Evolutionary conservation across 345 rosid species (phyloP).

Genomic region (Geranium rotundifolium): DNA sequence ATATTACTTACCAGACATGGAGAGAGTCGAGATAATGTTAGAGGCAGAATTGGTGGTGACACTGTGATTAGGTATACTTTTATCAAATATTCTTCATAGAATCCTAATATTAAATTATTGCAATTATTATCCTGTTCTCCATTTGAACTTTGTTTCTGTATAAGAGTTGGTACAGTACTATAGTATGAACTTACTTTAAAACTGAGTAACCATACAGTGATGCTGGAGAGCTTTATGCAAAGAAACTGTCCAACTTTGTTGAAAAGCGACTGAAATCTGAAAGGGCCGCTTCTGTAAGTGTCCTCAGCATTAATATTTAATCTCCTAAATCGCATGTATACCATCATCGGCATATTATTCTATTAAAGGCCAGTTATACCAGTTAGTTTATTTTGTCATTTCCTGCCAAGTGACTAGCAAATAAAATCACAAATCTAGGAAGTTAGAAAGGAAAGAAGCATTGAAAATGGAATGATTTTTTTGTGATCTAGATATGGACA

Average conservation of each 20-base stretch:
- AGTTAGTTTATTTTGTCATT: no score
- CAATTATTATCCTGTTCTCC: no score
- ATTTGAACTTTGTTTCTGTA: no score
- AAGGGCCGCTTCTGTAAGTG: constrained; percentile 95
- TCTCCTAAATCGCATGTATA: background rate
- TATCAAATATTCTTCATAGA: no score
- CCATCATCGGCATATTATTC: background rate
- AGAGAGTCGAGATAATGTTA: constrained; percentile 88
- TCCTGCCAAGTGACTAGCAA: no score
- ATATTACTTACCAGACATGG: constrained; percentile 98
- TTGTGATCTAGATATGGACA: constrained; percentile 71
- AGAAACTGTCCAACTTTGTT: constrained; percentile 81
- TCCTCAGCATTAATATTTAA: background rate
- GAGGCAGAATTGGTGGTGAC: constrained; percentile 98
- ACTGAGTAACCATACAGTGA: constrained; percentile 35
- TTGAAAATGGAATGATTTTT: background rate
- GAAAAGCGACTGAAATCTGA: constrained; percentile 91
- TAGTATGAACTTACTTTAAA: background rate
- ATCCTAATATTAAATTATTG: no score
- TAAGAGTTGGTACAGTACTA: background rate
- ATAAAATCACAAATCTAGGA: background rate
- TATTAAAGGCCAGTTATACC: no score
- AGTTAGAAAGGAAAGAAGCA: background rate
- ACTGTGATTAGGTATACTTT: constrained; percentile 53
- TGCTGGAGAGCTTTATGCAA: constrained; percentile 71